Conservation (phyloP, 2,329 filamentous ascomycete genomes). For the Diaporthe citri region DNA sequence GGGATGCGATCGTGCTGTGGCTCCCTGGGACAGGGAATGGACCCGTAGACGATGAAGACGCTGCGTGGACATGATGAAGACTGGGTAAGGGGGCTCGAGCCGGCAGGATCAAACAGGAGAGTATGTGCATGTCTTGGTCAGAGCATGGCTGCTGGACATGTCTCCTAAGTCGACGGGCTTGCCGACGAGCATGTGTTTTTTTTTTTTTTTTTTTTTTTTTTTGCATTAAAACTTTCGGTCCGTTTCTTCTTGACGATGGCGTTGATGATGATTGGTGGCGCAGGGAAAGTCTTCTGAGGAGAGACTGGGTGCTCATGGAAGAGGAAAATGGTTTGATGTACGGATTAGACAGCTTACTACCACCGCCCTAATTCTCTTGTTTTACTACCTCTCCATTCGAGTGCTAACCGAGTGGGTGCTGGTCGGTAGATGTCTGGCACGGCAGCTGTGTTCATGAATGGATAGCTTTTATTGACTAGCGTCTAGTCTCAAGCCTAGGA, state of each 20-base stretch:
- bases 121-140: background rate
- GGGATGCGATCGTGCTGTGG: background rate
- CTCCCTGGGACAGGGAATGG: too few species aligned
- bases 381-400: background rate
- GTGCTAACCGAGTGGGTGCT: background rate
- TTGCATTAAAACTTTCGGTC: background rate
- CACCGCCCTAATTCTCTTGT: constrained; percentile 3
- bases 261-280: constrained; percentile 6
- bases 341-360: background rate
- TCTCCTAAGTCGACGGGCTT: background rate
- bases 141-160: background rate
- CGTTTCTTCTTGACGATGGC: background rate
- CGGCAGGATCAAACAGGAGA: background rate
- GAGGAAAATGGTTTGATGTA: background rate
- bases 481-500: background rate
- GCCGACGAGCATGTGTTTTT: background rate
- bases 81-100: background rate
- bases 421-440: background rate
- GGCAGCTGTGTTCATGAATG: background rate
- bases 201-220: background rate
- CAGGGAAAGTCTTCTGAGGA: constrained; percentile 2
- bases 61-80: background rate
- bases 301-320: background rate
- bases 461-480: constrained; percentile 1
- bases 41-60: too few species aligned